A percentile compares a stretch with the other conserved stretches of the same genome.
Evolutionary conservation across 805 yeast species (phyloP).

Genomic region (Kodamaea fukazawae): DNA sequence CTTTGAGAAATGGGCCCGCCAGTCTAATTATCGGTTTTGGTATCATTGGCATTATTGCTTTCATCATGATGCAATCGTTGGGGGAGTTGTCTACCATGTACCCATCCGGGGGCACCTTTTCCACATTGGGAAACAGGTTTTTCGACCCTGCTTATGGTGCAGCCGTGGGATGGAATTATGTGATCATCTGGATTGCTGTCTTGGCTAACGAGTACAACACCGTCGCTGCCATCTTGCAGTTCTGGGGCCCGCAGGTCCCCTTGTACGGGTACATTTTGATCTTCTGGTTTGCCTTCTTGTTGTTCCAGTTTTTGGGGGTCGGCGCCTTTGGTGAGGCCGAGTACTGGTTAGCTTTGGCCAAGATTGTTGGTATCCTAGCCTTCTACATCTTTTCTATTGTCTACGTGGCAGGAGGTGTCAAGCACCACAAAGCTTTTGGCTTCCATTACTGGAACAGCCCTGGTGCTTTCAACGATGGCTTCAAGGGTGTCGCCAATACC

Average conservation of each 20-base stretch:
- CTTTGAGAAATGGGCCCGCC: slow-evolving; percentile 50
- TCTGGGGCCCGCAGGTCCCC: slow-evolving; percentile 53
- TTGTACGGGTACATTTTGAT: slow-evolving; percentile 54
- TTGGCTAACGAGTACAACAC: slow-evolving; percentile 55
- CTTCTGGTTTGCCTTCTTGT: slow-evolving; percentile 50
- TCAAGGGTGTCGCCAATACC: slow-evolving; percentile 54
- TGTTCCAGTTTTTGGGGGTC: slow-evolving; percentile 51
- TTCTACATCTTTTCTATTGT: slow-evolving; percentile 51
- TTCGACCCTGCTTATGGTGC: slow-evolving; percentile 59
- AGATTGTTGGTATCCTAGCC: slow-evolving; percentile 46
- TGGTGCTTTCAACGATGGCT: slow-evolving; percentile 45
- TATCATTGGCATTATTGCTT: slow-evolving; percentile 50
- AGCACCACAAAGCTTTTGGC: slow-evolving; percentile 37
- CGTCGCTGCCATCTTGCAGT: slow-evolving; percentile 46
- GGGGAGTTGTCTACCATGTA: slow-evolving; percentile 56
- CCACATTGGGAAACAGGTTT: slow-evolving; percentile 49
- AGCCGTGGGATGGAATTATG: slow-evolving; percentile 52
- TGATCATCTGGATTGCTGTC: slow-evolving; percentile 55
- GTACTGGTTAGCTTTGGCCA: slow-evolving; percentile 50
- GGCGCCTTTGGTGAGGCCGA: slow-evolving; percentile 57
- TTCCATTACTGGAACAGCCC: slow-evolving; percentile 44
- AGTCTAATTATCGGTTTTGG: slow-evolving; percentile 52
- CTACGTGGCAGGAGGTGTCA: slow-evolving; percentile 44
- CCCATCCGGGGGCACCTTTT: slow-evolving; percentile 52
- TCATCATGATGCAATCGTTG: slow-evolving; percentile 52